Base-by-base conservation (phyloP, 148 eudicot genomes). In the Spergularia marina region DNA sequence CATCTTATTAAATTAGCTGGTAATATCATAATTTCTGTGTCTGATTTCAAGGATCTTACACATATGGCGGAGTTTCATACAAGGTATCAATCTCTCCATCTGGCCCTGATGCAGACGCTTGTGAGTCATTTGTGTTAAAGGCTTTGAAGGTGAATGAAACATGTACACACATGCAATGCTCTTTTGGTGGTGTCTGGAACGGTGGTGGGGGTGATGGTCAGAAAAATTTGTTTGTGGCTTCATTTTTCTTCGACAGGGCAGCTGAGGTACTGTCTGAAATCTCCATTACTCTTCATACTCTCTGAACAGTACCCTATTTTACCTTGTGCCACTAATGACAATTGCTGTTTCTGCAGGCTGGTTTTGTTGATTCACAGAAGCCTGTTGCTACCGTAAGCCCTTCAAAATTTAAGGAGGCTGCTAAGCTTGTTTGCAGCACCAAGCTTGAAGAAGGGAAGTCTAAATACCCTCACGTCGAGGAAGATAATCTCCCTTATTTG, bases 121-220 rank as follows among this genome's bases (percentile, higher is more conserved):
- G 99, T 78, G 84, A 80, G 75, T 82, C 71, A 56, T 79, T 80
- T 52, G 88, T 97, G 39, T 65, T 65, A 17, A 88, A 89, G 84
- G 96, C 97, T 70, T 85, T 95, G 68, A 89, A 77, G 87, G 88
- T 89, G 60, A 91, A 95, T 82, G 96, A 91, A 82, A 85, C 93
- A 53, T 95, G 99, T 62, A 89, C 91, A 53, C 98, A 95, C 84
- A 95, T 92, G 99, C 91, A 92, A 74, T 95, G 99, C 86, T 90
- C 97, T n/a, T 95, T 95, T 78, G 96, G 94, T 34, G 99, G 98
- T 49, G 83, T 92, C 14, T 95, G 97, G 99, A 95, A 85, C 77
- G 99, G 99, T 68, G 99, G 99, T 17, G 91, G 97, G 15, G 97
- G 99, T 11, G 94, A 87, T 74, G 99, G 99, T 40, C 99, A 89